Evolutionary conservation across 345 rosid genomes (phyloP).

Genomic region (Nasturtium officinale): DNA sequence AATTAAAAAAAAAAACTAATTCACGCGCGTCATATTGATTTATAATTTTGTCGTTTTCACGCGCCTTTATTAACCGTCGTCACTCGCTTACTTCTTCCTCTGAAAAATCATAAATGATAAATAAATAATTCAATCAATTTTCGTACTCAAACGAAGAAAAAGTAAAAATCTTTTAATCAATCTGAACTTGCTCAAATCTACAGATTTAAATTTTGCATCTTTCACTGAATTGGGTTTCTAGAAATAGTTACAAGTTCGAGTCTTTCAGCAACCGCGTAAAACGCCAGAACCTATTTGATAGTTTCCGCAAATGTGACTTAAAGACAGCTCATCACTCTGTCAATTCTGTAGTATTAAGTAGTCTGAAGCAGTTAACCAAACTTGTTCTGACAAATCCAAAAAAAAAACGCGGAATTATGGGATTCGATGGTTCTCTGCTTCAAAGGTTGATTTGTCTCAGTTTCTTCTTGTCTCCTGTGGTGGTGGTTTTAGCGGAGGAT

Average conservation of each 20-base stretch:
- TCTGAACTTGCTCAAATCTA: not conserved
- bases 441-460: constrained; percentile 25
- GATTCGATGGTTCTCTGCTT: constrained; percentile 20
- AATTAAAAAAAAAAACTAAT: too few species aligned
- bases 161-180: not conserved
- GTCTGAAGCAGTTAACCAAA: constrained; percentile 27
- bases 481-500: constrained; percentile 40
- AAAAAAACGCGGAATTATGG: constrained; percentile 20
- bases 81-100: constrained; percentile 6
- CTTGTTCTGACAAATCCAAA: not conserved
- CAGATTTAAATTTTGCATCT: not conserved
- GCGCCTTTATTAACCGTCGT: constrained; percentile 17
- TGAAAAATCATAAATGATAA: constrained; percentile 15
- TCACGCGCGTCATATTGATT: too few species aligned
- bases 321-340: constrained; percentile 41
- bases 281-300: not conserved
- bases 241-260: constrained; percentile 22
- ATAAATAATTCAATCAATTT: too few species aligned
- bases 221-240: constrained; percentile 8
- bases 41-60: not conserved
- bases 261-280: constrained; percentile 38
- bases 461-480: not conserved
- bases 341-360: constrained; percentile 29
- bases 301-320: constrained; percentile 31
- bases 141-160: not conserved